Evolutionary conservation across 2,329 filamentous ascomycete genomes (phyloP), one percentile per base, ranked within the genome.

Genomic region (Penicillium sclerotigenum): DNA sequence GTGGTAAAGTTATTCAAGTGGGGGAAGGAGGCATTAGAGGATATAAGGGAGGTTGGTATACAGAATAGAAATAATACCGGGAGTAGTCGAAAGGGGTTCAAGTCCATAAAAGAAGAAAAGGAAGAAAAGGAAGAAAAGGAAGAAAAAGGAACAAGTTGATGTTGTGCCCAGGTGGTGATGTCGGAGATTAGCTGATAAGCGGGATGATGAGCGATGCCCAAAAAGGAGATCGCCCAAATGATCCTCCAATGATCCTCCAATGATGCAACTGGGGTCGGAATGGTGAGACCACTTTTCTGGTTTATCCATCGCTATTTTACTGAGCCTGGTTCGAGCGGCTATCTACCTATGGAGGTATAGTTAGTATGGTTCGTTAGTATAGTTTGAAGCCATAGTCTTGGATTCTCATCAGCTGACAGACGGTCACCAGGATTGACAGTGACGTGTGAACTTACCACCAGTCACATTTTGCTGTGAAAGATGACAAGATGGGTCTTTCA

Each of bases 381-480:
- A 20, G 18, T 1, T 9, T 24, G 29, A 29, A 11, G 11, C 24
- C n/a, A 16, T 2, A 29, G 20, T n/a, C 14, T 47, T 38, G 28
- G 10, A 11, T 20, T 3, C 36, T 38, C 40, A 54, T 54, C 52
- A 54, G 31, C 52, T 49, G 52, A 43, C 64, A 28, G 59, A n/a
- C 75, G 61, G 16, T 75, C 74, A 50, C 75, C 77, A 0, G 73
- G 68, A 5, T 62, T 66, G 24, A 77, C 66, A 24, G 52, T 54
- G 52, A 54, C 47, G 52, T 54, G 38, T 31, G 38, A 31, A 37
- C 16, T 49, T 34, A 4, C 13, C 40, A 45, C 20, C 28, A 22
- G 45, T 42, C 52, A 42, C 29, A 42, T 49, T 48, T 26, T 20
- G 18, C 40, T 26, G 1, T 45, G 1, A 14, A 20, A 18, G 16